Evolutionary conservation across 2,329 filamentous ascomycete genomes (phyloP).

Genomic region (Hypoxylon sp.): DNA sequence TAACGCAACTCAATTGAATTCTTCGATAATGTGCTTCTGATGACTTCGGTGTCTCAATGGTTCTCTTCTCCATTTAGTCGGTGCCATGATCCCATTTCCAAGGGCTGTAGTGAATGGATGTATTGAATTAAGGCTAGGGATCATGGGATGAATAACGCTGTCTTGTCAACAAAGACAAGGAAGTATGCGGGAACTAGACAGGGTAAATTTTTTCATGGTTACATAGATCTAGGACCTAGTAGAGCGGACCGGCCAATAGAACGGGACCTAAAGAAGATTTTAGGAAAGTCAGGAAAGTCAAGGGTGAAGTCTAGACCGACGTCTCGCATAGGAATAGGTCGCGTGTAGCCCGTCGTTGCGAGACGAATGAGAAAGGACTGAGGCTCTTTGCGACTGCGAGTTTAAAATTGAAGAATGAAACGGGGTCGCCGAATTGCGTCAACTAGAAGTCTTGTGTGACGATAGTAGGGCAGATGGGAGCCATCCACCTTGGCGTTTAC

Average conservation of each 20-base stretch:
- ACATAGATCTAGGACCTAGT: constrained; percentile 49
- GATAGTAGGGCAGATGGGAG: too few species aligned
- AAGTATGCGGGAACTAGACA: background rate
- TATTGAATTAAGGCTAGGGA: background rate
- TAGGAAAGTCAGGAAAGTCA: constrained; percentile 60
- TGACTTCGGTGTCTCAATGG: background rate
- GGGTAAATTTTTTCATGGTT: constrained; percentile 2
- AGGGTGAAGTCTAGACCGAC: constrained; percentile 61
- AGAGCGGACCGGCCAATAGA: constrained; percentile 61
- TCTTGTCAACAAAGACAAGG: background rate
- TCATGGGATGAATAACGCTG: background rate
- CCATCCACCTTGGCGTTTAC: constrained; percentile 10
- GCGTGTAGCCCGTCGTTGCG: background rate
- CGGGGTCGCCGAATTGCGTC: constrained; percentile 45
- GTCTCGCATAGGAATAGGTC: constrained; percentile 52
- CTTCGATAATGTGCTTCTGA: background rate
- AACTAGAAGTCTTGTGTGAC: constrained; percentile 12
- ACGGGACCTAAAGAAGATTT: constrained; percentile 59
- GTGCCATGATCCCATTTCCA: background rate
- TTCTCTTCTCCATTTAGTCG: background rate
- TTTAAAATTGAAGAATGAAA: constrained; percentile 46
- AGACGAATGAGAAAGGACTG: constrained; percentile 47
- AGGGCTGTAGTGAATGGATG: background rate
- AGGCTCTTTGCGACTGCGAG: constrained; percentile 1
- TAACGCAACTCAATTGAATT: background rate